Percentiles rank a stretch among this genome's conserved stretches.
phyloP scores from a whole-genome alignment of 805 yeast species.

The Ogataea methylovora region DNA sequence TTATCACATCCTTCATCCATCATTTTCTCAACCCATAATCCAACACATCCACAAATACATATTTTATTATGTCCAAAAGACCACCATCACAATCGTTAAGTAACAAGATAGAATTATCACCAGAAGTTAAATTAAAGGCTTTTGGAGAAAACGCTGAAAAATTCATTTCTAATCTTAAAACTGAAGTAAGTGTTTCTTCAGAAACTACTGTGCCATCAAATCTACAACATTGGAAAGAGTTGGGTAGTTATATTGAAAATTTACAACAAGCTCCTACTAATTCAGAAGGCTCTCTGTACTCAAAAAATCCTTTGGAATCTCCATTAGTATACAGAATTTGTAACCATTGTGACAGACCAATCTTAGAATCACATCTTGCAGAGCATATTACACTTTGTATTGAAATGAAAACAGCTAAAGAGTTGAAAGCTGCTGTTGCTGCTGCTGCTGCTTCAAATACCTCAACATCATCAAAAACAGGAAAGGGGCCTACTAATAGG shows the following conservation, averaged over 20 bases:
- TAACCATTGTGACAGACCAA: slow-evolving; percentile 39
- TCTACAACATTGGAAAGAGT: slow-evolving; percentile 27
- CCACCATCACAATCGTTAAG: background rate
- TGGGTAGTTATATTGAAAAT: slow-evolving; percentile 26
- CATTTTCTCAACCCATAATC: too few species aligned
- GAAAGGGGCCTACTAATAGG: slow-evolving; percentile 12
- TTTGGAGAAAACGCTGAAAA: slow-evolving; percentile 18
- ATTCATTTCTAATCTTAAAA: slow-evolving; percentile 9
- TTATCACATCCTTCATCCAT: too few species aligned
- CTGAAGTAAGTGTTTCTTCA: background rate
- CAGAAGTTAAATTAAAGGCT: slow-evolving; percentile 15
- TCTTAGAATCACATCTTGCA: slow-evolving; percentile 28
- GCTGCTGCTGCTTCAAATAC: background rate
- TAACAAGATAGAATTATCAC: slow-evolving; percentile 9
- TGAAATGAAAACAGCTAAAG: slow-evolving; percentile 22
- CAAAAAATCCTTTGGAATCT: slow-evolving; percentile 28
- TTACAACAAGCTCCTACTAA: slow-evolving; percentile 13
- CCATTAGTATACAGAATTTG: slow-evolving; percentile 39
- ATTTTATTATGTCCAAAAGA: slow-evolving; percentile 11
- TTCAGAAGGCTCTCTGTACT: background rate
- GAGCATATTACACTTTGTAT: slow-evolving; percentile 34
- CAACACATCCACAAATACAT: too few species aligned
- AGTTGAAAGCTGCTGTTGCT: slow-evolving; percentile 4
- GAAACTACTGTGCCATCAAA: slow-evolving; percentile 9
- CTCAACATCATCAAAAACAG: slow-evolving; percentile 3